Evolutionary conservation across 495 filamentous ascomycete species (phyloP), one percentile per base, ranked within the genome.

Genomic region (Aspergillus steynii): DNA sequence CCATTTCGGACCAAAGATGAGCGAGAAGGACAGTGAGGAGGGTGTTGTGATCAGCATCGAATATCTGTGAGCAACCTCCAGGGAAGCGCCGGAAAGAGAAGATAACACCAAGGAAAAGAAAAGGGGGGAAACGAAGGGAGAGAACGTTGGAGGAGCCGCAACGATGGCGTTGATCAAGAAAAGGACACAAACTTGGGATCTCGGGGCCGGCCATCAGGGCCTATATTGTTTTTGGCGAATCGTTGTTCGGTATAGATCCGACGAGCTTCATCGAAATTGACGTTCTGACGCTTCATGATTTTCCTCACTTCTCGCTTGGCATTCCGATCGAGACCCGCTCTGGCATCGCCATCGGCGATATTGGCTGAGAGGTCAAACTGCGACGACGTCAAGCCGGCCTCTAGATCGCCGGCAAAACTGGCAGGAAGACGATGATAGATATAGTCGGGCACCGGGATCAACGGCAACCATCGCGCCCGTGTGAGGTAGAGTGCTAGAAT

Each of bases 181-280:
- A 97, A 97, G 58, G 90, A 93, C 10, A 97, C 91, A 70, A 96
- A 96, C 80, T 96, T 97, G 59, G 92, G 92, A 82, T 97, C 95
- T 71, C 86, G 86, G 54, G 95, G 95, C 68, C 86, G 76, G 37
- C 96, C 95, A 74, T 98, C 96, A 15, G 88, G 80, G 10, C 86
- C 93, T 68, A 99, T 97, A 57, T 89, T 88, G 67, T 96, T 91
- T 70, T 86, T 91, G 65, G 83, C 83, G 68, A 99, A 95, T 62
- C 88, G 80, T 61, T 91, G 85, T 79, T 96, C 87, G 67, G 90
- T 93, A 67, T 89, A 94, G 26, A 93, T 82, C 53, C 89, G 79
- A 60, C 95, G 82, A 29, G 95, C 95, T 78, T 99, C 93, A 77
- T 99, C 95, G 70, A 99, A 98, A 56, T 80, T 80, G 20, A 97